Base-by-base conservation (phyloP, 371 early-diverging fungal genomes). In the Dipsacomyces acuminosporus region DNA sequence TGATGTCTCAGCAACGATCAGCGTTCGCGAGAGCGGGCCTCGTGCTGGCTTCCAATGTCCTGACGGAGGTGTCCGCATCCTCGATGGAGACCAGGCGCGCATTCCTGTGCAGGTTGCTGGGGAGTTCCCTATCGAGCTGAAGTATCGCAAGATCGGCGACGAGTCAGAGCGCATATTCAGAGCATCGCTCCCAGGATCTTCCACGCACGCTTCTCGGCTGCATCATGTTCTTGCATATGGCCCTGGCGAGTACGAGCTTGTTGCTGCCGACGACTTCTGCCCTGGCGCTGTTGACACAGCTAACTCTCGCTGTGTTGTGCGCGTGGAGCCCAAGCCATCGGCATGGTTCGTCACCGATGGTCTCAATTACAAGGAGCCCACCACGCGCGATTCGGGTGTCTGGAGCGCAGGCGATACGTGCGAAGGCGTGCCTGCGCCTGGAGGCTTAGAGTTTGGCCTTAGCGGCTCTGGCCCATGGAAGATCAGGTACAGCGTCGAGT, bases 381-480 rank as follows among this genome's bases (percentile, higher is more conserved):
- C 24, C 7, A 5, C 3, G 14, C 25, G 18, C 7, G 26, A 17
- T 19, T 25, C 25, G 7, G 59, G 52, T 42, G 43, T 42, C 15
- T 59, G 58, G 59, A 46, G 33, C 18, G 43, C 53, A 4, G 43
- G 42, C 22, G 51, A 53, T 41, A 25, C 51, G 25, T 61, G 73
- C 41, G 61, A 61, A 42, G 52, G 55, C 22, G 17, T 52, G 1
- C 15, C 47, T 0, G 4, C 45, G 24, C 44, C 56, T 3, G 45
- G 45, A 15, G 41, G 45, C 6, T 47, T 67, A 14, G 45, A 60
- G 53, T 54, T 73, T 6, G 61, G 63, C 1, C 56, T 73, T 18
- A 56, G 56, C 20, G 74, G 74, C 0, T 58, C 56, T 7, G 74
- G 74, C 2, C 74, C 74, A 14, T 73, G 73, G 73, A 51, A 46